phyloP scores from a whole-genome alignment of 495 filamentous ascomycete species.

The Lineolata rhizophorae region DNA sequence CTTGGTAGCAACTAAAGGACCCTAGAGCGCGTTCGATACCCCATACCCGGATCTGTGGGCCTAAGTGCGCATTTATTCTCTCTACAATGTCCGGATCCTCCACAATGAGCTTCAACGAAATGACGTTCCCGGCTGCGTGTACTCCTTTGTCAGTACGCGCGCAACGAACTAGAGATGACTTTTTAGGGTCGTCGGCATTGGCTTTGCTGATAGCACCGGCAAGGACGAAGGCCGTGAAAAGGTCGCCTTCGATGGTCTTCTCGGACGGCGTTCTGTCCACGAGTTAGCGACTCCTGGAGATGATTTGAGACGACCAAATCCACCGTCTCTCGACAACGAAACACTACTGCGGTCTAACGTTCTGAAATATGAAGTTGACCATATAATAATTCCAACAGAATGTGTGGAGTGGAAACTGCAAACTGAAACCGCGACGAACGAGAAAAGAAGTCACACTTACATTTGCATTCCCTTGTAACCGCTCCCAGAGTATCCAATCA shows the following conservation, averaged over 20 bases:
- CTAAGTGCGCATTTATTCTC: constrained; percentile 73
- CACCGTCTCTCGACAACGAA: too few species aligned
- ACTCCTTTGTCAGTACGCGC: constrained; percentile 95
- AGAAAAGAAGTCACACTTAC: too few species aligned
- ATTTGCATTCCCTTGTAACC: constrained; percentile 96
- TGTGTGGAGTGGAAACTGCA: too few species aligned
- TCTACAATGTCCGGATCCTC: constrained; percentile 71
- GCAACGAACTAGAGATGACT: constrained; percentile 82
- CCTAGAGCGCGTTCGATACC: constrained; percentile 66
- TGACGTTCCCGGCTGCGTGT: constrained; percentile 88
- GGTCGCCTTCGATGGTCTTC: constrained; percentile 91
- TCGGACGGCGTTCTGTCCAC: constrained; percentile 28
- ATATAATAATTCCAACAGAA: too few species aligned
- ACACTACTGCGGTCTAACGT: too few species aligned
- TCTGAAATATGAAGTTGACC: too few species aligned
- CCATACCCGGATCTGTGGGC: constrained; percentile 82
- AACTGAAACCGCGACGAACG: too few species aligned
- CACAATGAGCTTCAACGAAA: constrained; percentile 87
- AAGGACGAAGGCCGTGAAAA: constrained; percentile 74
- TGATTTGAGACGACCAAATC: too few species aligned
- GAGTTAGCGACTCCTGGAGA: constrained; percentile 11
- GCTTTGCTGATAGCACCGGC: constrained; percentile 89
- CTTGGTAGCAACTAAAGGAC: constrained; percentile 74
- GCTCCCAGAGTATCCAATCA: constrained; percentile 90
- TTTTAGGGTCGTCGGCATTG: constrained; percentile 90